Conservation (phyloP, 2,329 filamentous ascomycete species). For the Aspergillus sp. region DNA sequence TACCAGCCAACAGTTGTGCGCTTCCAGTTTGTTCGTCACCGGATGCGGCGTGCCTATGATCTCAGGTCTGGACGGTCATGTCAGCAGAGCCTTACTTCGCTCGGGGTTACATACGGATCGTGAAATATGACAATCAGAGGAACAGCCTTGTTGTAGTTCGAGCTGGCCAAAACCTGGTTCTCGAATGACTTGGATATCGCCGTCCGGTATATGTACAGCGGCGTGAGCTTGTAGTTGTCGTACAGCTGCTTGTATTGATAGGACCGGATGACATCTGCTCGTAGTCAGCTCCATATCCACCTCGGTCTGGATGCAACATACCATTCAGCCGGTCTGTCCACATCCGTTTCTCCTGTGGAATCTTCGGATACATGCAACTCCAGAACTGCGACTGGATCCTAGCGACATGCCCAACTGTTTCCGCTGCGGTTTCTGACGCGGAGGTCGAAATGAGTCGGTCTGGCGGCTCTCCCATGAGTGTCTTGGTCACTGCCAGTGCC, state of each 20-base stretch:
- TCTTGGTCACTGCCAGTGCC: conserved; percentile 80
- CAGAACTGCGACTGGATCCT: conserved; percentile 60
- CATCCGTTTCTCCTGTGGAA: conserved; percentile 16
- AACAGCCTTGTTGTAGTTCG: conserved; percentile 54
- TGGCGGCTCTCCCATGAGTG: conserved; percentile 91
- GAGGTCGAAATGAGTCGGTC: conserved; percentile 43
- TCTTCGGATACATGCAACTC: conserved; percentile 73
- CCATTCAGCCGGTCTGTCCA: conserved; percentile 53
- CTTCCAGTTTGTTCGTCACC: conserved; percentile 62
- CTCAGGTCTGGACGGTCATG: conserved; percentile 58
- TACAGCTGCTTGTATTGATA: conserved; percentile 65
- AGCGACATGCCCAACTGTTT: conserved; percentile 49
- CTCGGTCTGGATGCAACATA: conserved; percentile 15
- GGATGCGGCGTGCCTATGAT: conserved; percentile 58
- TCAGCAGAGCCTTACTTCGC: too few relatives aligned
- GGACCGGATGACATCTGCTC: conserved; percentile 62
- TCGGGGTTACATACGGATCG: conserved; percentile 72
- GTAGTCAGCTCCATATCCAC: conserved; percentile 5
- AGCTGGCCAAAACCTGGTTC: conserved; percentile 71
- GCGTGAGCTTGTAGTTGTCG: conserved; percentile 66
- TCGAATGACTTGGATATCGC: conserved; percentile 67
- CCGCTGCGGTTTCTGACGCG: conserved; percentile 44
- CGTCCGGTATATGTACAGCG: conserved; percentile 68
- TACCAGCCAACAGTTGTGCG: conserved; percentile 84
- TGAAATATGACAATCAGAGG: conserved; percentile 81